phyloP scores from a whole-genome alignment of 345 rosid species.

The Jatropha curcas region DNA sequence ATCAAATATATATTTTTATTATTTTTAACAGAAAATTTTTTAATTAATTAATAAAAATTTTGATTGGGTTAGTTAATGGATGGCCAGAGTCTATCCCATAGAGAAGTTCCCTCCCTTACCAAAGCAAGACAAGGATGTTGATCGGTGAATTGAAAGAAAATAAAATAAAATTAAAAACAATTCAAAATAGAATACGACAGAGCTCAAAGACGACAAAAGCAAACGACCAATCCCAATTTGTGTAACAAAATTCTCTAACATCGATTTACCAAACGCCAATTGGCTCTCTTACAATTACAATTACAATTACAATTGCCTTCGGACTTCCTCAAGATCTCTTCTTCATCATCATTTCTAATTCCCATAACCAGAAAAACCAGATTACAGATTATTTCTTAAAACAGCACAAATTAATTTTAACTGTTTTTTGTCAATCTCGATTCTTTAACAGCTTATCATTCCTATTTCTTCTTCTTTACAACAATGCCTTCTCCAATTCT shows the following conservation, averaged over 20 bases:
- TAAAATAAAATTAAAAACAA: too few relatives aligned
- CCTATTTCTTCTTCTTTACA: not conserved
- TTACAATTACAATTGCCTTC: not conserved
- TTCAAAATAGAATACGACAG: too few relatives aligned
- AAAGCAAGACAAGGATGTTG: too few relatives aligned
- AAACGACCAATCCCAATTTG: not conserved
- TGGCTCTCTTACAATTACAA: not conserved
- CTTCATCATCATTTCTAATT: not conserved
- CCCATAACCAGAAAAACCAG: not conserved
- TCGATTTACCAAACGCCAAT: not conserved
- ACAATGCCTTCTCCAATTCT: slow-evolving; percentile 22
- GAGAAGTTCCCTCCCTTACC: too few relatives aligned
- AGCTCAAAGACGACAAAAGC: too few relatives aligned
- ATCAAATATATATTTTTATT: too few relatives aligned
- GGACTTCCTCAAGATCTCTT: not conserved
- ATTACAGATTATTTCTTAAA: not conserved
- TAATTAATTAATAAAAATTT: too few relatives aligned
- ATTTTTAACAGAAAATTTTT: too few relatives aligned
- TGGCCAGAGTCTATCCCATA: too few relatives aligned
- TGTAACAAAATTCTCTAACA: too few relatives aligned
- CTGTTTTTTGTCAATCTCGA: not conserved
- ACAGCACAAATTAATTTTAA: not conserved
- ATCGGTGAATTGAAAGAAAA: too few relatives aligned
- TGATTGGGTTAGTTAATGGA: too few relatives aligned
- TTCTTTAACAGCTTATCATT: not conserved